phyloP scores from a whole-genome alignment of 1,139 yeast genomes.

The Taphrina pruni region DNA sequence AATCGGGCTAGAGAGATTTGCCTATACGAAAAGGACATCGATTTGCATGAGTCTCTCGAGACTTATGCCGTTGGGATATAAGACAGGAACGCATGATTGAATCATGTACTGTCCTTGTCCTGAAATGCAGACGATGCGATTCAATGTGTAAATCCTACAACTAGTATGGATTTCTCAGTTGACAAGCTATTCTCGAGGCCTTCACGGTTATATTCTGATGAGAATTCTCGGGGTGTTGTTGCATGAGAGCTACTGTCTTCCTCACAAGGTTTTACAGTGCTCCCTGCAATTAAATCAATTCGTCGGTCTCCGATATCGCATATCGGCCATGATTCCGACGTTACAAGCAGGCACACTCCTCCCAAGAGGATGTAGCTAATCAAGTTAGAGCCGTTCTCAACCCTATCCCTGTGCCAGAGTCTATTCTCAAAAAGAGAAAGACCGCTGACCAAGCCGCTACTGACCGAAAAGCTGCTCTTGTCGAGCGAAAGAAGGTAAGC shows the following conservation, averaged over 20 bases:
- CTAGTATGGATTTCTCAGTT: neutral
- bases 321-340: slow-evolving; percentile 22
- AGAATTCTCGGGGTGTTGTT: slow-evolving; percentile 29
- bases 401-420: slow-evolving; percentile 73
- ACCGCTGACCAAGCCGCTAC: slow-evolving; percentile 64
- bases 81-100: slow-evolving; percentile 14
- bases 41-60: neutral
- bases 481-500: slow-evolving; percentile 87
- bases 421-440: slow-evolving; percentile 93
- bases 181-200: slow-evolving; percentile 19
- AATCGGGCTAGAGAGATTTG: slow-evolving; percentile 2
- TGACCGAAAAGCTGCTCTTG: slow-evolving; percentile 88
- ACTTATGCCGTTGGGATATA: slow-evolving; percentile 29
- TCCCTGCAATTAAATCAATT: slow-evolving; percentile 38
- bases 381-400: slow-evolving; percentile 47
- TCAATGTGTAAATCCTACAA: neutral
- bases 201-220: neutral
- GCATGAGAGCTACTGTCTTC: slow-evolving; percentile 17
- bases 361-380: slow-evolving; percentile 37
- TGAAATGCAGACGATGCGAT: slow-evolving; percentile 26
- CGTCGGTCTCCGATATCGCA: slow-evolving; percentile 34
- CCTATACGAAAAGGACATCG: neutral
- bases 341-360: slow-evolving; percentile 25
- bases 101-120: slow-evolving; percentile 24
- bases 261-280: neutral